Base-by-base conservation (phyloP, 2,329 filamentous ascomycete genomes). In the Penicillium corylophilum region DNA sequence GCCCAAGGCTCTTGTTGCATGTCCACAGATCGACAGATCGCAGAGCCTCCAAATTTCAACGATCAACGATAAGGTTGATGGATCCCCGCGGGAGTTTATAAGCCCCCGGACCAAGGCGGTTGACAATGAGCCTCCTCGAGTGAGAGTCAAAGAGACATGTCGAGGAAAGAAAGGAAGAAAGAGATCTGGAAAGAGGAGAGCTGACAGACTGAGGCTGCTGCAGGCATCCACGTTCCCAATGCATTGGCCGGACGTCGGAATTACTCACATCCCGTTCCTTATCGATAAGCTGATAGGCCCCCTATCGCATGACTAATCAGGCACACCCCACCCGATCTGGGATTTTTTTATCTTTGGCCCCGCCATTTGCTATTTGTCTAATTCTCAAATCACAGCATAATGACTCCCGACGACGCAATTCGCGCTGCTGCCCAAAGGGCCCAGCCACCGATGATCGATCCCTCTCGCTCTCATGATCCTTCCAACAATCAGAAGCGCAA, bases 401-500 rank as follows among this genome's bases (percentile, higher is more conserved):
- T 63, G 54, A 44, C 49, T 3, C 20, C 47, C 36, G 56, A 56
- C 18, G 36, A 42, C 4, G 55, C 40, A 38, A 50, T 60, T 18
- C 54, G 56, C 39, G 48, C 62, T 36, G 56, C 72, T 48, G 65
- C 68, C n/a, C 66, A 70, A 62, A 77, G 79, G 44, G 79, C 82
- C 28, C 77, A 68, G 42, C 73, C 73, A 7, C 67, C 67, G 12
- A 64, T 69, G 31, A 44, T 82, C 26, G 80, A 83, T 48, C 71
- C 85, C 31, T 83, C 88, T 64, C 84, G 85, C 59, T 89, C 87
- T 20, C 87, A 92, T 65, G 70, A 74, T 62, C 84, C 88, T 35
- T 64, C 77, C 53, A 86, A 87, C 71, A 94, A 91, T 71, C 79
- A 88, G 74, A 97, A 97, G 77, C 84, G 90, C 64, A 89, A 78